A percentile compares a stretch with the other conserved stretches of the same genome.
These are phyloP conservation scores for Rhodotorula sphaerocarpa DNA, from an alignment of 768 basidiomycete species.

Conservation along the genomic window DNA sequence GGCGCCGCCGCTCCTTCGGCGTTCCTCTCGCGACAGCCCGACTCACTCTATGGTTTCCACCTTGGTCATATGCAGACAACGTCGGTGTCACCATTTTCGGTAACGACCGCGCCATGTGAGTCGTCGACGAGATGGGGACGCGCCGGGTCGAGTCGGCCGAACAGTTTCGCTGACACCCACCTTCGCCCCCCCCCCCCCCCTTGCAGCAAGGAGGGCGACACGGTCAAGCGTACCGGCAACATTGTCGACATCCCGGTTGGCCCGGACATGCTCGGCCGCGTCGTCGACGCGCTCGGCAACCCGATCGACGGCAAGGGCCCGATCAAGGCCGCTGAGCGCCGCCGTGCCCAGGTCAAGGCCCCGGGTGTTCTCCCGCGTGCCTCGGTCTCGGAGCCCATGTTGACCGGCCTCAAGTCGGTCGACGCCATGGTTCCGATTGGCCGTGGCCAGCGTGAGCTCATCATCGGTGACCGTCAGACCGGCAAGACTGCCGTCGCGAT, in stretches of 20 bases:
- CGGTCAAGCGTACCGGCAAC: constrained; percentile 99
- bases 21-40: not conserved
- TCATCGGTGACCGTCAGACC: constrained; percentile 99
- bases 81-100: constrained; percentile 99
- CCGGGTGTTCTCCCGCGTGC: constrained; percentile 98
- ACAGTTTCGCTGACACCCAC: too few species aligned
- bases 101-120: constrained; percentile 43
- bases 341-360: constrained; percentile 95
- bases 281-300: constrained; percentile 98
- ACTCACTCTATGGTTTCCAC: not conserved
- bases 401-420: constrained; percentile 99
- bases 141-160: not conserved
- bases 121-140: not conserved
- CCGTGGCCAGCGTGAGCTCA: constrained; percentile 99
- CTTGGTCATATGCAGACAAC: constrained; percentile 49
- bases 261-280: constrained; percentile 92
- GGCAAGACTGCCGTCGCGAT: constrained; percentile 99
- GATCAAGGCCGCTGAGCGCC: constrained; percentile 83
- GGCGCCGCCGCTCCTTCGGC: too few species aligned
- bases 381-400: constrained; percentile 96
- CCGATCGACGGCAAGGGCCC: constrained; percentile 99
- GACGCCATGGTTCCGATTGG: constrained; percentile 99
- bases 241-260: constrained; percentile 99
- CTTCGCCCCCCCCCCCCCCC: constrained; percentile 59
- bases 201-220: constrained; percentile 98